Base-by-base conservation (phyloP, 2,329 filamentous ascomycete species). In the Lasiodiplodia hormozganensis region DNA sequence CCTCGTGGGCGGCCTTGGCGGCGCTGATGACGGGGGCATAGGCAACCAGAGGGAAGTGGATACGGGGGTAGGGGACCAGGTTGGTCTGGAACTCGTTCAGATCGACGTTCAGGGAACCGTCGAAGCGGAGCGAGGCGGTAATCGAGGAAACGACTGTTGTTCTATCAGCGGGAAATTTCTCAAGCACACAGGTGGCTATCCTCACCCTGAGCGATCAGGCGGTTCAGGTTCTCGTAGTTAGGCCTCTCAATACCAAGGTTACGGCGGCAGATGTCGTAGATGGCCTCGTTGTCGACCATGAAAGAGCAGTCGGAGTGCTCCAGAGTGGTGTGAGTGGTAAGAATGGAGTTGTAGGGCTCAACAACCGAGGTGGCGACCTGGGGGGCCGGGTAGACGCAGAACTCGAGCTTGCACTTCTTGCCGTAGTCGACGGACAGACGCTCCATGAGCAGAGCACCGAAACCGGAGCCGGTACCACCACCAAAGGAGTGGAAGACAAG, bases 291-390 rank as follows among this genome's bases (percentile, higher is more conserved):
- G 76, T 92, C 89, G 72, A 92, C 89, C 60, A 92, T 83, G 85
- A 92, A 92, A n/a, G 89, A 91, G 79, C 89, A 92, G 83, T 92
- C 89, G n/a, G 90, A 88, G 84, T 92, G 90, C 85, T 92, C 89
- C 70, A 92, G 90, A 70, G 89, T 92, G 85, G 88, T 91, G 84
- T 92, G 89, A 68, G 89, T 92, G 56, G 89, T 90, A 71, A 92
- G 84, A 69, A 92, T 89, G 70, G 89, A 89, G 75, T 92, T 92
- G 85, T 92, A 92, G 36, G 89, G 89, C 84, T 92, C 89, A 67
- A 92, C 89, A 68, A 92, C 89, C 52, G 89, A 88, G 49, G 89
- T 91, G 53, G 90, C 90, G 71, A 90, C 88, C 70, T 88, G 88
- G 70, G 90, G 89, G 67, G 89, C 87, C 72, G 90, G 89, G 83